These are phyloP conservation scores for Xylariales sp. DNA, from an alignment of 2,329 filamentous ascomycete species.

Conservation along the genomic window DNA sequence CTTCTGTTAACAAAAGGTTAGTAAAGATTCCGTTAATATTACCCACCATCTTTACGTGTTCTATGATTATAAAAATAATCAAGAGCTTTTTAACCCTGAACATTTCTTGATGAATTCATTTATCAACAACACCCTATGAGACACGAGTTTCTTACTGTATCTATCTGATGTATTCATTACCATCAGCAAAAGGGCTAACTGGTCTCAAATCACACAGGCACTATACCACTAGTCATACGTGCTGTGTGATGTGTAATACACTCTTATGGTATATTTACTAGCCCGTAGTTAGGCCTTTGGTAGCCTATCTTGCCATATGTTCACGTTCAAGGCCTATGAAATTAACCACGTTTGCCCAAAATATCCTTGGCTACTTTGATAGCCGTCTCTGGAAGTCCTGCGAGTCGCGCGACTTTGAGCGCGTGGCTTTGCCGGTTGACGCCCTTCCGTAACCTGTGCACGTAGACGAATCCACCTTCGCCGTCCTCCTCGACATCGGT, in stretches of 20 bases:
- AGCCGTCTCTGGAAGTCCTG: conserved; percentile 80
- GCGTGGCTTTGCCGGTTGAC: conserved; percentile 91
- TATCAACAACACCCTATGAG: conserved; percentile 70
- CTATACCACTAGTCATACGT: conserved; percentile 11
- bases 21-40: conserved; percentile 48
- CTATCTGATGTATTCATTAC: conserved; percentile 24
- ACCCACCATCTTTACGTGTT: conserved; percentile 43
- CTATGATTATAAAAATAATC: conserved; percentile 68
- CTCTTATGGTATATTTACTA: conserved; percentile 3
- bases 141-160: conserved; percentile 45
- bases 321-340: not conserved
- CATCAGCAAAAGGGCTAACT: conserved; percentile 38
- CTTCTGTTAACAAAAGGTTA: conserved; percentile 56
- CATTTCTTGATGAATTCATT: conserved; percentile 66
- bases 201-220: conserved; percentile 25
- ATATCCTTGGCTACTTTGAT: conserved; percentile 74
- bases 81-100: conserved; percentile 78
- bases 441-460: conserved; percentile 83
- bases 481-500: conserved; percentile 86
- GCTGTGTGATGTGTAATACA: not conserved
- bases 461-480: conserved; percentile 80
- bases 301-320: not conserved
- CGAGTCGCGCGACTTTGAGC: conserved; percentile 90
- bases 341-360: conserved; percentile 50
- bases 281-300: not conserved